Conservation (phyloP, 495 filamentous ascomycete genomes). For the Penicillium samsonianum region DNA sequence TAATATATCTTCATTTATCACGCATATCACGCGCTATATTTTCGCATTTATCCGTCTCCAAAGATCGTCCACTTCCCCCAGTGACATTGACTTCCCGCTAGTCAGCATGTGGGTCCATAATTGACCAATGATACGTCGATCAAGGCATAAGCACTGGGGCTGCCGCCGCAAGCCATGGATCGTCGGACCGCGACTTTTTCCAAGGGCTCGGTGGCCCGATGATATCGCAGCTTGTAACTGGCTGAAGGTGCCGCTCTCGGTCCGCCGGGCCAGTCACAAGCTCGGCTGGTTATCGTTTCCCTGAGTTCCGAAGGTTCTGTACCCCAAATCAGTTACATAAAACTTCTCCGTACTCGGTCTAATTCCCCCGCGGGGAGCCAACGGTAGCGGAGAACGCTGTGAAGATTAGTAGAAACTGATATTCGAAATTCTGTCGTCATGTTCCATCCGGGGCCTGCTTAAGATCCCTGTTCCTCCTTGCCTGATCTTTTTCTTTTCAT, state of each 20-base stretch:
- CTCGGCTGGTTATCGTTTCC: conserved; percentile 19
- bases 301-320: not conserved
- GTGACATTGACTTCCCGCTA: not conserved
- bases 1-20: not conserved
- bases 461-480: conserved; percentile 5
- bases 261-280: conserved; percentile 10
- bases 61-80: conserved; percentile 6
- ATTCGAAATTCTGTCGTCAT: conserved; percentile 19
- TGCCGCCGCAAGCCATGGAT: conserved; percentile 12
- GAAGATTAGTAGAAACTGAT: conserved; percentile 13
- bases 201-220: not conserved
- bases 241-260: conserved; percentile 23
- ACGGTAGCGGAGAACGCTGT: conserved; percentile 12
- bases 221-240: conserved; percentile 15
- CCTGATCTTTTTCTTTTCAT: conserved; percentile 5
- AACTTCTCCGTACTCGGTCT: not conserved
- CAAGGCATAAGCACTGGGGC: conserved; percentile 12
- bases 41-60: not conserved
- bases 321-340: conserved; percentile 37
- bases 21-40: not conserved
- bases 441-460: conserved; percentile 7
- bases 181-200: conserved; percentile 1
- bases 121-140: not conserved
- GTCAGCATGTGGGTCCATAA: not conserved
- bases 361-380: conserved; percentile 18